Conservation (phyloP, 208 protist genomes). For the Phytomonas francai region DNA sequence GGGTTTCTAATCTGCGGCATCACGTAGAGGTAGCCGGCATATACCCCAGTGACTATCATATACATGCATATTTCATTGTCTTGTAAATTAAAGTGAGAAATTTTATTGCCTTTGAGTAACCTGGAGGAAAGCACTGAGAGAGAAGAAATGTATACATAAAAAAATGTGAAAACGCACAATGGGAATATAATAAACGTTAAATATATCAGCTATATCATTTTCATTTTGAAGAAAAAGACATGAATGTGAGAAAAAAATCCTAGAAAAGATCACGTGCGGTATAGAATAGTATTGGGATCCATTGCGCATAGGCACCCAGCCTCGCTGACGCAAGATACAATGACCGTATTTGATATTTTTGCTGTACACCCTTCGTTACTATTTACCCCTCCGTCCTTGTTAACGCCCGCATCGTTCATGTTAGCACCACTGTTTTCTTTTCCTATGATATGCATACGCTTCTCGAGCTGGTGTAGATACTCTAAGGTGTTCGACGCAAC, state of each 20-base stretch:
- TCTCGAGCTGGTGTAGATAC: background rate
- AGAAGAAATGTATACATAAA: background rate
- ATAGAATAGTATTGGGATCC: background rate
- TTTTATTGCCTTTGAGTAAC: background rate
- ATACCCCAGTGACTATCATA: background rate
- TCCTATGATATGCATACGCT: background rate
- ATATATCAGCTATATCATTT: background rate
- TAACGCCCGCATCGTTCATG: background rate
- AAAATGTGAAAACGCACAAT: background rate
- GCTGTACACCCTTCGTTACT: background rate
- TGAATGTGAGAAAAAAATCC: background rate
- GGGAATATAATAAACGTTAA: background rate
- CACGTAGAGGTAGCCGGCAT: too few relatives aligned
- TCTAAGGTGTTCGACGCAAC: background rate
- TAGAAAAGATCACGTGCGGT: background rate
- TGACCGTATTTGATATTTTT: background rate
- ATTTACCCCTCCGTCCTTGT: background rate
- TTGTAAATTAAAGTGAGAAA: background rate
- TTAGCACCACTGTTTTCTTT: background rate
- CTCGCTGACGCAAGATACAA: background rate
- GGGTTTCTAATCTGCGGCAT: too few relatives aligned
- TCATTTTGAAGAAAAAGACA: background rate
- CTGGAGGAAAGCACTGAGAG: background rate
- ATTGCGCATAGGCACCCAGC: background rate
- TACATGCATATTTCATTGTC: background rate